Conservation (phyloP, 2,329 filamentous ascomycete genomes). For the Domatiomyces globalis region DNA sequence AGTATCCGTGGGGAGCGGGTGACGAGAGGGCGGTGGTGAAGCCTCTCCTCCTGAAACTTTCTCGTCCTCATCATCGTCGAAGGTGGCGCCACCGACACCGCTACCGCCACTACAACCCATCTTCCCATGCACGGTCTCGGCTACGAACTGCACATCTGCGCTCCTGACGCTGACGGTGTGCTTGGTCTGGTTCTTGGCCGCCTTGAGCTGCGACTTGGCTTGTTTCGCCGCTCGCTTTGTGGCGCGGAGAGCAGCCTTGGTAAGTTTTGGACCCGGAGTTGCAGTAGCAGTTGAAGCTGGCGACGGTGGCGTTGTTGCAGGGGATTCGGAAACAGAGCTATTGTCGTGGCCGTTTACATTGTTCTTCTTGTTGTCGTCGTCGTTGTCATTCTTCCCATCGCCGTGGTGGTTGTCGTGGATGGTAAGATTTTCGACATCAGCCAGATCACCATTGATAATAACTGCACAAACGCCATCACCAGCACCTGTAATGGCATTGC, state of each 20-base stretch:
- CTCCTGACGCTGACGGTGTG: conserved; percentile 9
- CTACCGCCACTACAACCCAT: neutral
- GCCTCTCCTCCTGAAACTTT: neutral
- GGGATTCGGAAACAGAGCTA: conserved; percentile 6
- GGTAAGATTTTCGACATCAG: neutral
- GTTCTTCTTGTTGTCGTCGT: neutral
- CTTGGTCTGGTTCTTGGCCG: conserved; percentile 15
- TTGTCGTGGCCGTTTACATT: conserved; percentile 3
- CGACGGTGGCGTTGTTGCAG: conserved; percentile 3
- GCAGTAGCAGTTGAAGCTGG: neutral
- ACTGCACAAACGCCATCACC: neutral
- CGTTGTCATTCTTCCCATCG: neutral
- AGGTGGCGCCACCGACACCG: neutral
- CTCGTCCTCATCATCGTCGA: neutral
- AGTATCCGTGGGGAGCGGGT: conserved; percentile 16
- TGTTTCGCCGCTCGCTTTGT: conserved; percentile 14
- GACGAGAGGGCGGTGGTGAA: neutral
- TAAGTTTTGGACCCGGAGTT: conserved; percentile 4
- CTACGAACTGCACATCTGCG: conserved; percentile 12
- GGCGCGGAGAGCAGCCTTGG: conserved; percentile 14
- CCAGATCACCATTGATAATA: neutral
- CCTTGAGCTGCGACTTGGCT: conserved; percentile 14
- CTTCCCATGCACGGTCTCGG: conserved; percentile 13
- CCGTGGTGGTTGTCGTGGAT: conserved; percentile 1
- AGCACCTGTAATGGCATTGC: too few species aligned